phyloP scores from a whole-genome alignment of 2,329 filamentous ascomycete genomes.

The Zelopaecilomyces penicillatus region DNA sequence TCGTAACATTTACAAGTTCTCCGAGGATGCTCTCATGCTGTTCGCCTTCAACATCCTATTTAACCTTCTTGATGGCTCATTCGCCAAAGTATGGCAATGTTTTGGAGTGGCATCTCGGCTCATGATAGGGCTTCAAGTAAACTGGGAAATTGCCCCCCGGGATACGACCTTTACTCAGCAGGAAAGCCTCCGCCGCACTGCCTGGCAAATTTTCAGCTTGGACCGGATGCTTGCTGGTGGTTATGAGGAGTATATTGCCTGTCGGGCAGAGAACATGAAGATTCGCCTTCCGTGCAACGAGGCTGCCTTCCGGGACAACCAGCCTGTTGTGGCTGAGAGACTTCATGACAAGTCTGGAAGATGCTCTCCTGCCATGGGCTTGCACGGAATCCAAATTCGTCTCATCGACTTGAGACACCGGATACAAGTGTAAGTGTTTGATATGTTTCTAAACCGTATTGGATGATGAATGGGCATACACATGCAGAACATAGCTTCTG shows the following conservation, averaged over 20 bases:
- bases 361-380: slow-evolving; percentile 17
- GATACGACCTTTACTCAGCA: slow-evolving; percentile 25
- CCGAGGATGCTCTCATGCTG: slow-evolving; percentile 24
- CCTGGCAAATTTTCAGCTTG: slow-evolving; percentile 31
- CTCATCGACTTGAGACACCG: slow-evolving; percentile 29
- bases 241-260: slow-evolving; percentile 32
- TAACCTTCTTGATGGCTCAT: slow-evolving; percentile 27
- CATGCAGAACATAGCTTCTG: too few species aligned
- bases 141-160: slow-evolving; percentile 27
- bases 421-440: slow-evolving; percentile 24
- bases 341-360: slow-evolving; percentile 21
- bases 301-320: slow-evolving; percentile 23
- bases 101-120: slow-evolving; percentile 28
- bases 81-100: slow-evolving; percentile 33
- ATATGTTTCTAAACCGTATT: too few species aligned
- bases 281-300: slow-evolving; percentile 29
- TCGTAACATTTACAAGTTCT: slow-evolving; percentile 30
- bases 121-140: slow-evolving; percentile 30
- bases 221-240: slow-evolving; percentile 31
- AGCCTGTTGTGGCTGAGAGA: slow-evolving; percentile 21
- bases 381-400: slow-evolving; percentile 28
- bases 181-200: slow-evolving; percentile 27
- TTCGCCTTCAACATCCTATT: slow-evolving; percentile 28
- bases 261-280: slow-evolving; percentile 29
- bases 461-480: too few species aligned